phyloP scores from a whole-genome alignment of 495 filamentous ascomycete species.

The Penicillium goetzii region DNA sequence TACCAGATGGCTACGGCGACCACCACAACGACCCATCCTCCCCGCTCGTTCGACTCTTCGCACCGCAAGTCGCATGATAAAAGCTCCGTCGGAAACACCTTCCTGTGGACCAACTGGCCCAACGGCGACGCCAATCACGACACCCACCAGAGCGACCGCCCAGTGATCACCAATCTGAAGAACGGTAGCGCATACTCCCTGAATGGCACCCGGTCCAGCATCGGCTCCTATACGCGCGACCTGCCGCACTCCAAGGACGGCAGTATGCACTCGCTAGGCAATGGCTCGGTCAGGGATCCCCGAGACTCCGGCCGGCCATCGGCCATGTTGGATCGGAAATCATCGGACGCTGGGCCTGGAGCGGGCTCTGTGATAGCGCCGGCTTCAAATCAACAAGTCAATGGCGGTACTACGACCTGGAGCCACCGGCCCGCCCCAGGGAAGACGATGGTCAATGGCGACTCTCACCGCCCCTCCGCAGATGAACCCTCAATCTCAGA shows the following conservation, averaged over 20 bases:
- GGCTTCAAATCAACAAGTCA: slow-evolving; percentile 37
- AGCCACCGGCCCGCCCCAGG: slow-evolving; percentile 36
- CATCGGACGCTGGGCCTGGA: slow-evolving; percentile 38
- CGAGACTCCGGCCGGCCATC: slow-evolving; percentile 46
- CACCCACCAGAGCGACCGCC: slow-evolving; percentile 40
- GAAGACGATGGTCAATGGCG: slow-evolving; percentile 48
- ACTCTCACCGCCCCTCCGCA: slow-evolving; percentile 38
- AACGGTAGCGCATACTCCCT: slow-evolving; percentile 52
- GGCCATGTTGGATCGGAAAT: slow-evolving; percentile 42
- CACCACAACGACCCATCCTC: slow-evolving; percentile 41
- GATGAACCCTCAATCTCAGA: slow-evolving; percentile 40
- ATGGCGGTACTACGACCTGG: slow-evolving; percentile 36
- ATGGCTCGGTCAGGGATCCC: slow-evolving; percentile 45
- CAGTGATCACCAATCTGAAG: slow-evolving; percentile 40
- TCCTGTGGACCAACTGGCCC: slow-evolving; percentile 54
- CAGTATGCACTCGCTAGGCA: slow-evolving; percentile 56
- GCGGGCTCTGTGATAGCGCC: slow-evolving; percentile 38
- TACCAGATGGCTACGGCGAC: slow-evolving; percentile 37
- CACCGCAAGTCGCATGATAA: slow-evolving; percentile 53
- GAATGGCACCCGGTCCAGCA: slow-evolving; percentile 52
- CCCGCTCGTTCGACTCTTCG: slow-evolving; percentile 44
- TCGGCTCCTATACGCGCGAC: slow-evolving; percentile 55
- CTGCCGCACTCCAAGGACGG: slow-evolving; percentile 54
- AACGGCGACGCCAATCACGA: slow-evolving; percentile 48
- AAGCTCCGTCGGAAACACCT: slow-evolving; percentile 50